phyloP scores from a whole-genome alignment of 2,329 filamentous ascomycete genomes.

The Colletotrichum chrysophilum region DNA sequence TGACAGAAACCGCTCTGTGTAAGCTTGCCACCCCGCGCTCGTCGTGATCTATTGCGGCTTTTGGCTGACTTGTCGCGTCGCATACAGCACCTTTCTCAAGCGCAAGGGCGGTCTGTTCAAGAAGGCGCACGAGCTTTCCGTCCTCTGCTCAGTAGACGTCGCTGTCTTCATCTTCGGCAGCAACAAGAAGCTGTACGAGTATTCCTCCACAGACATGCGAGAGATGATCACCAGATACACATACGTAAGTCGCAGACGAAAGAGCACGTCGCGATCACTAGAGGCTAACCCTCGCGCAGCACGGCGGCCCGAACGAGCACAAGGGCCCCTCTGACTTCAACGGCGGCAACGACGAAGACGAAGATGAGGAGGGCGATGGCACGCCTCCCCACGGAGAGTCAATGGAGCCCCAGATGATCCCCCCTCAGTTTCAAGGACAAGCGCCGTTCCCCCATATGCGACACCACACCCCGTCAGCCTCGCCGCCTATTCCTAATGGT shows the following conservation, averaged over 20 bases:
- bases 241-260: conserved; percentile 70
- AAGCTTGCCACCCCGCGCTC: conserved; percentile 48
- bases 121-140: conserved; percentile 97
- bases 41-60: background rate
- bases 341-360: conserved; percentile 85
- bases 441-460: conserved; percentile 80
- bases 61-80: conserved; percentile 15
- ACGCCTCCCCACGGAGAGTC: conserved; percentile 74
- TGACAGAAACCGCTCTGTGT: conserved; percentile 97
- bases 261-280: background rate
- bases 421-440: conserved; percentile 73
- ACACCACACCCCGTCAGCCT: conserved; percentile 83
- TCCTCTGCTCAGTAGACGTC: conserved; percentile 97
- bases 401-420: conserved; percentile 66
- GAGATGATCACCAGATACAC: conserved; percentile 88
- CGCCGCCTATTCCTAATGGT: conserved; percentile 84
- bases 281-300: conserved; percentile 56
- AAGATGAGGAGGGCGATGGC: conserved; percentile 76
- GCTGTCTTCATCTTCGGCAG: conserved; percentile 98
- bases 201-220: conserved; percentile 91
- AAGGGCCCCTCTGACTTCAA: conserved; percentile 94
- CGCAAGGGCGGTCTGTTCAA: conserved; percentile 99
- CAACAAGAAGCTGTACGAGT: conserved; percentile 99
- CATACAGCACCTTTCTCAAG: conserved; percentile 88
- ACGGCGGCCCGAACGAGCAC: conserved; percentile 91